Evolutionary conservation across 306 rosid species (phyloP), one percentile per base, ranked within the genome.

Genomic region (Fragaria vesca): DNA sequence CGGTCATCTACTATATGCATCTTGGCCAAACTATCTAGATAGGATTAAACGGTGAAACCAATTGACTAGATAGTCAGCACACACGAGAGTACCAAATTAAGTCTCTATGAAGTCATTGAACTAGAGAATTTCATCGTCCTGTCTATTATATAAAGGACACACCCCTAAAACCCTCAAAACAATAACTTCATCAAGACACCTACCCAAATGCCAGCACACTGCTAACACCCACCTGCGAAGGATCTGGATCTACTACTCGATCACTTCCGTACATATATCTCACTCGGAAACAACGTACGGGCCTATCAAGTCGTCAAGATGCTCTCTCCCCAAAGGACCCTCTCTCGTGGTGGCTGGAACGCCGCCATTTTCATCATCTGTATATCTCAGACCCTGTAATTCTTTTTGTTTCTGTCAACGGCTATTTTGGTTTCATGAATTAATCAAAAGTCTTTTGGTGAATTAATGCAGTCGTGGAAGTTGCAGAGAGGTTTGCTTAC

Each of bases 401-500:
- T 26, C 3, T 40, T 61, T 61, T 9, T 4, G 36, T 61, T 26
- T 28, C 16, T 12, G 10, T 61, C 4, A 61, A 61, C 30, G 67
- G 40, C 18, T 61, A 5, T 61, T 1, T 28, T 26, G 36, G 40
- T 28, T 62, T 62, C 68, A 15, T 62, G 42, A 32, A 62, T 5
- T 30, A 30, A 32, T 62, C n/a, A 0, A 4, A 32, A 0, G 62
- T 50, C 42, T 0, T 48, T 6, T 28, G 28, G 15, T 62, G 24
- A 3, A 28, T 45, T 0, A 73, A 32, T 21, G 60, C 71, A 87
- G 90, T 58, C 17, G 76, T 87, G 66, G 90, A 87, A 71, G 50
- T 82, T 11, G 90, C 90, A 16, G 84, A 81, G 51, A 72, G 81
- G 45, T 87, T 87, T 74, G 76, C 84, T 1, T 81, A 17, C 38